Conservation (phyloP, 73 alveolate genomes). For the Paramecium primaurelia region DNA sequence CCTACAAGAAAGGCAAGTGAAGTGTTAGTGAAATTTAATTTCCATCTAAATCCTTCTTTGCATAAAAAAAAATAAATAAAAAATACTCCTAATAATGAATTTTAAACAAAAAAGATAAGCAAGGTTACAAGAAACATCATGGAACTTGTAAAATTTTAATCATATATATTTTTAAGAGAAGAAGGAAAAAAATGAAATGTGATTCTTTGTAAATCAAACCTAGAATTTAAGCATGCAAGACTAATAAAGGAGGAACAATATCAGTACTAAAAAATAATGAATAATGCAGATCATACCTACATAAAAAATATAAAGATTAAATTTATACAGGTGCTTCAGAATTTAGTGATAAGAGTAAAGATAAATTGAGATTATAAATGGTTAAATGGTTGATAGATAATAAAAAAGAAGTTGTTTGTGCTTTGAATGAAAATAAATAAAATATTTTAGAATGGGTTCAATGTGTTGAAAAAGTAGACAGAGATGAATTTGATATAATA, state of each 20-base stretch:
- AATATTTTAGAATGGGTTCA: constrained; percentile 48
- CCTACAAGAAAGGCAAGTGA: not conserved
- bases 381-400: constrained; percentile 44
- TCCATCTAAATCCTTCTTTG: constrained; percentile 34
- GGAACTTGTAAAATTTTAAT: not conserved
- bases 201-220: not conserved
- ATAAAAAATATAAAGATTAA: constrained; percentile 30
- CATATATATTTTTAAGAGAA: not conserved
- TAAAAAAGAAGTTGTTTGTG: constrained; percentile 21
- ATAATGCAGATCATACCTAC: constrained; percentile 8
- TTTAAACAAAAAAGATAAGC: not conserved
- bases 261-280: constrained; percentile 42
- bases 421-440: constrained; percentile 21
- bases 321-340: constrained; percentile 27
- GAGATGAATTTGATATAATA: constrained; percentile 42
- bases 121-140: constrained; percentile 36
- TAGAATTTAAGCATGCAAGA: constrained; percentile 33
- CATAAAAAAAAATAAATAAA: constrained; percentile 16
- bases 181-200: not conserved
- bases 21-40: not conserved
- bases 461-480: constrained; percentile 30
- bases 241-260: constrained; percentile 17
- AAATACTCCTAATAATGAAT: not conserved
- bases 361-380: constrained; percentile 13
- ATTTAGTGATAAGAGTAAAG: constrained; percentile 10